These are phyloP conservation scores for Colletotrichum sp. DNA, from an alignment of 2,329 filamentous ascomycete species.

Conservation along the genomic window DNA sequence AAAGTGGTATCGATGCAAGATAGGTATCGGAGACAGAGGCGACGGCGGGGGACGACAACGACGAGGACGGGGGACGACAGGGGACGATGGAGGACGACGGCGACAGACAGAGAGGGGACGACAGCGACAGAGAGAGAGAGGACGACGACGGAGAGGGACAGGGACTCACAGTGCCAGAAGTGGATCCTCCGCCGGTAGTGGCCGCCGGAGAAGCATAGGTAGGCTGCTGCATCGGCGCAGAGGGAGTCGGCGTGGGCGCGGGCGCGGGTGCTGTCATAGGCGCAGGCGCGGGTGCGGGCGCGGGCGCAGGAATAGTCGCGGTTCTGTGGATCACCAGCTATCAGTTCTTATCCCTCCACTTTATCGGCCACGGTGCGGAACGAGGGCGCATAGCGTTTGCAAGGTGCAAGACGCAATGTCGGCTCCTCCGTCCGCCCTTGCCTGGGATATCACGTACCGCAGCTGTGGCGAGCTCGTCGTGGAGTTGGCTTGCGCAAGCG, in stretches of 20 bases:
- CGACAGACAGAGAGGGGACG: neutral
- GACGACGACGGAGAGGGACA: neutral
- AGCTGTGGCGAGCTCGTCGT: conserved; percentile 47
- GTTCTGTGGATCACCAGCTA: conserved; percentile 4
- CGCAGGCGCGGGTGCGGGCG: conserved; percentile 11
- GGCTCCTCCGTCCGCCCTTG: neutral
- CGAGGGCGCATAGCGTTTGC: neutral
- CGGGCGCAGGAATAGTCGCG: conserved; percentile 9
- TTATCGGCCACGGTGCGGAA: neutral
- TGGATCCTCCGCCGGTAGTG: conserved; percentile 3
- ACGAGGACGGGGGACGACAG: neutral
- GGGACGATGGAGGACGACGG: neutral
- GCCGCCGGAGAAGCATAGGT: conserved; percentile 9
- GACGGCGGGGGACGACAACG: neutral
- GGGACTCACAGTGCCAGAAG: conserved; percentile 5
- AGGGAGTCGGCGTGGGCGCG: neutral
- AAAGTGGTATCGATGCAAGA: neutral
- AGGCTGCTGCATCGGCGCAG: neutral
- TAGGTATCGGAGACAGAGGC: neutral
- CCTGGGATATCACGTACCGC: conserved; percentile 43
- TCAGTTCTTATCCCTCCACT: conserved; percentile 11
- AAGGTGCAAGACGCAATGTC: neutral
- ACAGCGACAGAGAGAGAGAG: neutral
- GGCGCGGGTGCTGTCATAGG: neutral
- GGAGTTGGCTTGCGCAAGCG: conserved; percentile 46